Evolutionary conservation across 805 yeast genomes (phyloP).

Genomic region (Kluyveromyces aestuarii): DNA sequence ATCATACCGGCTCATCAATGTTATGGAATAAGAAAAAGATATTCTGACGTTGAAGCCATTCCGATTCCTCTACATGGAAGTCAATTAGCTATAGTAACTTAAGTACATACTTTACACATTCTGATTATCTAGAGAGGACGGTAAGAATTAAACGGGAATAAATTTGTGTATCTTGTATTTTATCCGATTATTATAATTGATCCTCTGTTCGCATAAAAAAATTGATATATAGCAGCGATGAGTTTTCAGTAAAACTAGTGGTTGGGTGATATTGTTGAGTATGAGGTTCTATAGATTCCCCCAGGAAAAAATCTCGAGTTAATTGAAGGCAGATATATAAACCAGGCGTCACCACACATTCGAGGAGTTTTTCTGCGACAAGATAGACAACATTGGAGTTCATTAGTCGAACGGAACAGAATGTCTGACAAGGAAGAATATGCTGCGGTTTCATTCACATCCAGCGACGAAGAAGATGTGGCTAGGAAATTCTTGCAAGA

Average conservation of each 20-base stretch:
- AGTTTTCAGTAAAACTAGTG: background rate
- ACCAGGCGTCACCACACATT: background rate
- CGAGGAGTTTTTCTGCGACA: too few species aligned
- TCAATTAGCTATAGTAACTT: too few species aligned
- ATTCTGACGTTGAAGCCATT: too few species aligned
- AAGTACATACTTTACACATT: too few species aligned
- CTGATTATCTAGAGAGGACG: too few species aligned
- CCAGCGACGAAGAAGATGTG: conserved; percentile 15
- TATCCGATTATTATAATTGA: background rate
- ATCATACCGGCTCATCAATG: background rate
- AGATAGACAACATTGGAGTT: background rate
- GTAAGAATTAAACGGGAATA: background rate
- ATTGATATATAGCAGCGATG: background rate
- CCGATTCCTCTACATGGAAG: too few species aligned
- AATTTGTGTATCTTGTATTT: background rate
- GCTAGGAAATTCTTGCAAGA: conserved; percentile 17
- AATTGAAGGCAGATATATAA: background rate
- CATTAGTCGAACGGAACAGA: background rate
- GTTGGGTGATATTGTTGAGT: background rate
- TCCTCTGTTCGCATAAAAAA: background rate
- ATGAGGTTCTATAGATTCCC: background rate
- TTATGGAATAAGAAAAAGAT: too few species aligned
- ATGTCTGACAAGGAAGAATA: conserved; percentile 3
- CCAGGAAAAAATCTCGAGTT: background rate
- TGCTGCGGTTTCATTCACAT: conserved; percentile 4